These are phyloP conservation scores for Mycena vitilis DNA, from an alignment of 768 basidiomycete species.

Conservation along the genomic window DNA sequence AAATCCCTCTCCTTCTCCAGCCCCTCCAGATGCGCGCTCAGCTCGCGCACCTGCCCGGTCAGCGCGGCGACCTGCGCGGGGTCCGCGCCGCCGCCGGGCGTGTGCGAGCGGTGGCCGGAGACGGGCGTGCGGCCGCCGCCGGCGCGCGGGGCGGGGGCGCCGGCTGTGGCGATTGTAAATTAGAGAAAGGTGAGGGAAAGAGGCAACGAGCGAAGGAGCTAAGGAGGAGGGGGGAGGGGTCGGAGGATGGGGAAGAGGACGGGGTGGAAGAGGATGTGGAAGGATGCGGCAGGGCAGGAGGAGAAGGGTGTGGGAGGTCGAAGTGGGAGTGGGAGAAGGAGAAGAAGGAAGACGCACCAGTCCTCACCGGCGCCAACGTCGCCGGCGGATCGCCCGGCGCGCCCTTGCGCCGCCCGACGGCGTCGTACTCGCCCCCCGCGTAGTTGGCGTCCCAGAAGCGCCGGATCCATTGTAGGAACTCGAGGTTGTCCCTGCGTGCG, in stretches of 20 bases:
- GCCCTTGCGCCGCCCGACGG: conserved; percentile 84
- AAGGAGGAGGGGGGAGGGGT: no score
- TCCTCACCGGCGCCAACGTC: conserved; percentile 4
- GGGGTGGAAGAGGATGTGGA: no score
- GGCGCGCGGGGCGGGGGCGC: conserved; percentile 36
- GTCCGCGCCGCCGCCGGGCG: conserved; percentile 48
- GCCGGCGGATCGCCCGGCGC: conserved; percentile 43
- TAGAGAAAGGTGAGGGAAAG: no score
- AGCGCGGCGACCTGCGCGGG: conserved; percentile 73
- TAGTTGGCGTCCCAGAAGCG: conserved; percentile 89
- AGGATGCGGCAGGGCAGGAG: no score
- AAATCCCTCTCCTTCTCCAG: conserved; percentile 98
- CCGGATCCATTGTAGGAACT: conserved; percentile 98
- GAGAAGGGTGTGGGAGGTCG: no score
- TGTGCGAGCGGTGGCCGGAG: no score
- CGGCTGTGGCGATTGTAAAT: no score
- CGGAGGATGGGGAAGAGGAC: no score
- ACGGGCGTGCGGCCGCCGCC: conserved; percentile 79
- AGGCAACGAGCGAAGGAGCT: no score
- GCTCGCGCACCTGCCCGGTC: conserved; percentile 80
- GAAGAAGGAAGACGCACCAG: background rate
- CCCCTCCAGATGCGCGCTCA: conserved; percentile 85
- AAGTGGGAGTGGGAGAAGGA: no score
- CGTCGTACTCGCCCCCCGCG: conserved; percentile 25
- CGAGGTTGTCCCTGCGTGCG: conserved; percentile 83